phyloP scores from a whole-genome alignment of 208 protist species.

The Acanthamoeba healyi region DNA sequence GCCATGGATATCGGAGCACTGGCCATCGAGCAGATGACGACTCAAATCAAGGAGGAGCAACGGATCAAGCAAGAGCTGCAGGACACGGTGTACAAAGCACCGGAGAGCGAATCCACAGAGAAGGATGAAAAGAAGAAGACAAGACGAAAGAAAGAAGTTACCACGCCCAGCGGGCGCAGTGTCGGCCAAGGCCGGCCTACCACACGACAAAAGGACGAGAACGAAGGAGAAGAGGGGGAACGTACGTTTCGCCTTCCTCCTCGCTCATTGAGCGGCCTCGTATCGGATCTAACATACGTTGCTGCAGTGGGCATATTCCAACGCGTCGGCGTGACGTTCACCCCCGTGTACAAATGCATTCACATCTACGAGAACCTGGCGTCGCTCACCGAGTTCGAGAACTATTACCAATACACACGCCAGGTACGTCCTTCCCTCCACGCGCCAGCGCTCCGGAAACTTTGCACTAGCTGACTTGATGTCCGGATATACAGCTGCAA shows the following conservation, averaged over 20 bases:
- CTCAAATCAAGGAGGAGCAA: neutral
- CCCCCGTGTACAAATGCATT: conserved; percentile 15
- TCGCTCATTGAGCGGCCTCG: too few relatives aligned
- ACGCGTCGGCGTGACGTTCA: neutral
- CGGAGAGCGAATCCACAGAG: neutral
- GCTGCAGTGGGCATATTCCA: neutral
- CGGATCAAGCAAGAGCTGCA: conserved; percentile 5
- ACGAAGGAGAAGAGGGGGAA: neutral
- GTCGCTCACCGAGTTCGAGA: neutral
- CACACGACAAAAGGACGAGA: neutral
- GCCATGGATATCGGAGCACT: neutral
- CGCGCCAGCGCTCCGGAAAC: neutral
- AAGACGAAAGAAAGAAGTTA: neutral
- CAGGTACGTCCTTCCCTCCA: neutral
- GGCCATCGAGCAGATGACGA: conserved; percentile 14
- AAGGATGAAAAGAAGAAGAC: neutral
- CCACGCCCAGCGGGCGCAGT: neutral
- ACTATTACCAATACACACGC: conserved; percentile 28
- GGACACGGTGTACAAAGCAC: neutral
- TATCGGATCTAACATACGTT: neutral
- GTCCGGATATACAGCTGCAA: neutral
- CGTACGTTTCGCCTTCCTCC: neutral
- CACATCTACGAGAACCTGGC: conserved; percentile 9
- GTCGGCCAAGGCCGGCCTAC: neutral
- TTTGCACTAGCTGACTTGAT: neutral